Base-by-base conservation (phyloP, 768 basidiomycete species). In the Suillus placidus region DNA sequence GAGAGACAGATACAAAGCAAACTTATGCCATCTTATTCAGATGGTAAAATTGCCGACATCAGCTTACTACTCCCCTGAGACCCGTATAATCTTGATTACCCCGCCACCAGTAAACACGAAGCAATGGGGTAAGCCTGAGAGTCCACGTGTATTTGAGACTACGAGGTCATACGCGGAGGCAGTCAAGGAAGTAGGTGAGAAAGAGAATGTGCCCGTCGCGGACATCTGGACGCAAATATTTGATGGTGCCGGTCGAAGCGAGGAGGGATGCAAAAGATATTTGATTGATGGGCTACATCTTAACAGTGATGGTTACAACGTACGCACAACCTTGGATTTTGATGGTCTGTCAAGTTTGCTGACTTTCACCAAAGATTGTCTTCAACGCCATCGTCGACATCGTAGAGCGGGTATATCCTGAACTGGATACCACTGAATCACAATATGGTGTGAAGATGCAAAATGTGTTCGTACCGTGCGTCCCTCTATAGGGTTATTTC, bases 201-300 rank as follows among this genome's bases (percentile, higher is more conserved):
- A 82, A 64, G 80, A 85, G 64, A 74, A 76, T 1, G 83, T 95
- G 3, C 83, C 85, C 1, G 83, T 90, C 10, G 85, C 90, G 1
- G 94, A 97, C 77, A 79, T 88, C 16, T 96, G 91, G 90, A 86
- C 82, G 12, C 78, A 73, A 13, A 69, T 97, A 16, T 93, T 88
- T 82, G 81, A 88, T n/a, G 87, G 82, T 6, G 87, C 89, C 18
- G 91, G 87, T 0, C 77, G 84, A 67, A 79, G 86, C 5, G 87
- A 89, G 74, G 74, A 77, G 32, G 79, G 79, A 1, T 77, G 93
- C 60, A 79, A 77, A 34, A 77, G 70, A 47, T 90, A 83, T 71
- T 74, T 92, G 62, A 76, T 73, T 45, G 95, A 97, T 73, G 95
- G 95, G 3, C 77, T 97, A 61, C 95, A 97, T 76, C 77, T 94